Base-by-base conservation (phyloP, 108 stramenopile species). In the Pseudonitzschia pungens region DNA sequence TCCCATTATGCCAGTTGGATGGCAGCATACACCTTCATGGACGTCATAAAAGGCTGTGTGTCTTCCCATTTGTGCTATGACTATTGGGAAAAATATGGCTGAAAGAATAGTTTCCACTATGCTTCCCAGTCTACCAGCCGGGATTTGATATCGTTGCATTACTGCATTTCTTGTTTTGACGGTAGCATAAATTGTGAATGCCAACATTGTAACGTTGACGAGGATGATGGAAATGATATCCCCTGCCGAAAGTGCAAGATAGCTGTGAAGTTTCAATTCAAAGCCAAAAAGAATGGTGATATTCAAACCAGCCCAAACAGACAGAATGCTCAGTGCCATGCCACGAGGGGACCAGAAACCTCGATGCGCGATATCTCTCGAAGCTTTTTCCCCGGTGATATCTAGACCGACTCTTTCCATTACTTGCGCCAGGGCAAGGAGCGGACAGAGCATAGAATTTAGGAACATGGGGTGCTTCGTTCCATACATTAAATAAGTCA, bases 51-150 rank as follows among this genome's bases (percentile, higher is more conserved):
- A 84, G 18, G 84, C 88, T 32, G 93, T 94, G 54, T 94, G 93
- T 36, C 93, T 73, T 29, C 81, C 87, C 87, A 94, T 89, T 57
- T 94, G 92, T 40, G 82, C 82, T 50, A 94, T 84, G 1, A 82
- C 55, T 71, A 85, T 84, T 15, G 89, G 85, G 77, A 87, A 81
- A 68, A 89, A 79, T n/a, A 86, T 73, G 33, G 90, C 72, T 43
- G 81, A 81, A 15, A 75, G 27, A 36, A 77, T 77, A 71, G 90
- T 89, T 70, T 89, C 84, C 6, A 73, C 68, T 18, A 21, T 6
- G 16, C 44, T 67, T 14, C 45, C 45, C 15, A 81, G 76, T 20
- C 65, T 24, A 65, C 79, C 31, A 70, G 84, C 89, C 65, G 82
- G 77, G 66, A 94, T 94, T 36, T 77, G 67, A 68, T 83, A 91